Base-by-base conservation (phyloP, 2,329 filamentous ascomycete genomes). In the Fusarium nisikadoi region DNA sequence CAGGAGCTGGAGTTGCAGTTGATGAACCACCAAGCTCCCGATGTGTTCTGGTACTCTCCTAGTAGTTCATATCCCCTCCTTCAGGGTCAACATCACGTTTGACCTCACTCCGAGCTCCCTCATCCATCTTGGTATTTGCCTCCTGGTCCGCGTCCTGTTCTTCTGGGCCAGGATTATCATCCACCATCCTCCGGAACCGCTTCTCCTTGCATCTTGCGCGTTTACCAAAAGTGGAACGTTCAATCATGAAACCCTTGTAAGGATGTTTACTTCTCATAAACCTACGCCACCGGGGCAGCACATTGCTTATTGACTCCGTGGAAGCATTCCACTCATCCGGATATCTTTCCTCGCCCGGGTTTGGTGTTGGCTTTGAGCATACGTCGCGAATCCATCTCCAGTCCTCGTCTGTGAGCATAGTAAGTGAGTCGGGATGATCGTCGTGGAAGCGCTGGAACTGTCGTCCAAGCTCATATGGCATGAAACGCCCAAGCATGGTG, bases 121-220 rank as follows among this genome's bases (percentile, higher is more conserved):
- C 25, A 8, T n/a, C 16, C 27, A 8, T 29, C 6, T 12, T 27
- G 3, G 2, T 29, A 0, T 6, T 8, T 29, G 11, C 10, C 4
- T 11, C 9, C 13, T n/a, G 45, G 2, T 9, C 1, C n/a, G 1
- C 0, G 0, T 47, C 16, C 9, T 47, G 13, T 8, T 19, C 45
- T 12, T 47, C 25, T 3, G 7, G 19, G 0, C 8, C 2, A n/a
- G 3, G 4, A 3, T 13, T 2, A n/a, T n/a, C 9, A 1, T 29
- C 9, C 13, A 0, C 9, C 7, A 16, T 12, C 19, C 14, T 3
- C 10, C 10, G 14, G 5, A 6, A 3, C 6, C 11, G 8, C 3
- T 13, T 31, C 13, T 4, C 20, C 20, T 31, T 23, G 10, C 12
- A 8, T 49, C 10, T 31, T 6, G 7, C 5, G 11, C 7, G 20